These are phyloP conservation scores for Colletotrichum aenigma DNA, from an alignment of 2,329 filamentous ascomycete genomes.

Conservation along the genomic window DNA sequence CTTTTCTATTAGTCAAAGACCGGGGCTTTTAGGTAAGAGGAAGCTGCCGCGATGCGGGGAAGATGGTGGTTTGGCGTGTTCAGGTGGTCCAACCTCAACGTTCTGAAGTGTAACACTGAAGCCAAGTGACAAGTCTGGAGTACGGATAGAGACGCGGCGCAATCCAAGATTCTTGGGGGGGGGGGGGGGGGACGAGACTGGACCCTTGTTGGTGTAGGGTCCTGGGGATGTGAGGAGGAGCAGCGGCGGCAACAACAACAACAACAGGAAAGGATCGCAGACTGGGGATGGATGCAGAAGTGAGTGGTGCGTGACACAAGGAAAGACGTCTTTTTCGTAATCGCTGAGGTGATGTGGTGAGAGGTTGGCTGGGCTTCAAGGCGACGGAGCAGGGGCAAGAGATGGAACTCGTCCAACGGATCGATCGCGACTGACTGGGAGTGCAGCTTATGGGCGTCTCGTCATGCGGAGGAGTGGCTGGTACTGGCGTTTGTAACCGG, in stretches of 20 bases:
- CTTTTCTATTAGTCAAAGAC: constrained; percentile 53
- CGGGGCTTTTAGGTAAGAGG: constrained; percentile 50
- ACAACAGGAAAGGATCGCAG: background rate
- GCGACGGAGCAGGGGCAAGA: background rate
- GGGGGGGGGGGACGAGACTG: background rate
- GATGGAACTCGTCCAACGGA: background rate
- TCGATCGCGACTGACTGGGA: background rate
- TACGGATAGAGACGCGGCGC: constrained; percentile 10
- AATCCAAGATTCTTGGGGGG: background rate
- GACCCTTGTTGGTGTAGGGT: background rate
- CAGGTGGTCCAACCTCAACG: constrained; percentile 20
- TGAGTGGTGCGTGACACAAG: constrained; percentile 25
- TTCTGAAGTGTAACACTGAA: constrained; percentile 2
- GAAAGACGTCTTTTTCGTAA: constrained; percentile 22
- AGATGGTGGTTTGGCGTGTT: constrained; percentile 28
- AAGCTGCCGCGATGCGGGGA: constrained; percentile 46
- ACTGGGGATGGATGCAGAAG: constrained; percentile 16
- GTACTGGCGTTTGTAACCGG: background rate
- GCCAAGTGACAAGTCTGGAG: constrained; percentile 15
- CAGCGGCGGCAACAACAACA: background rate
- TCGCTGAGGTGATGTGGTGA: constrained; percentile 18
- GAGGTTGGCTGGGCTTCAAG: background rate
- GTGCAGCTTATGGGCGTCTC: background rate
- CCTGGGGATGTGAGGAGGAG: background rate
- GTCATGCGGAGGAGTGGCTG: constrained; percentile 1